Evolutionary conservation across 495 filamentous ascomycete genomes (phyloP), one percentile per base, ranked within the genome.

Genomic region (Cercophora sp.): DNA sequence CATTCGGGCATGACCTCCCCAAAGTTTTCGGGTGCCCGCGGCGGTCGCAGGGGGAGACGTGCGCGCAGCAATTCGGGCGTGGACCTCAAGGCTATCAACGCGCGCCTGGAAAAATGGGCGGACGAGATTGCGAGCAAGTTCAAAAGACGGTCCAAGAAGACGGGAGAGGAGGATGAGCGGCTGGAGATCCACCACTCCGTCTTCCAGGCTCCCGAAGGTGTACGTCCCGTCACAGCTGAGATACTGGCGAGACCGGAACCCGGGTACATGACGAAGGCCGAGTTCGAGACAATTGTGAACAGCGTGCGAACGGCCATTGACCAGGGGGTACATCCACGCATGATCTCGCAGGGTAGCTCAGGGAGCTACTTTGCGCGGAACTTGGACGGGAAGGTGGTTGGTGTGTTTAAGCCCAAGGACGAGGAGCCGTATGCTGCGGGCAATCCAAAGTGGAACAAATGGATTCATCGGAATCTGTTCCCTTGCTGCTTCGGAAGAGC

Each of bases 361-460:
- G 93, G 93, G 9, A 96, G 90, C 67, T 99, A 99, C 73, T 99
- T 97, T 77, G 94, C 93, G 45, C 79, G 91, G 53, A 92, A 96
- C 61, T 82, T 76, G 23, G 85, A 93, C 18, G 93, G 93, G 16
- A 96, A 94, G 70, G 86, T 96, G 11, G 89, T 99, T 13, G 93
- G 91, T 20, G 94, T 99, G 8, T 97, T 99, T 70, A 99, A 99
- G 67, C 93, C 93, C 29, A 99, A 99, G 71, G 93, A 99, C 66
- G 93, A 99, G 69, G 93, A 99, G 69, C 93, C 93, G 19, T 99
- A 93, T 62, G 93, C 87, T 6, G 88, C 87, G 10, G 84, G 87
- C 48, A 95, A 95, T 64, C 89, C 89, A 18, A 95, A 95, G 67
- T 93, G 89, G 88, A 95, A 89, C 60, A 95, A 95, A 71, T 95